Evolutionary conservation across 2,329 filamentous ascomycete genomes (phyloP).

Genomic region (Alternaria brassicae): DNA sequence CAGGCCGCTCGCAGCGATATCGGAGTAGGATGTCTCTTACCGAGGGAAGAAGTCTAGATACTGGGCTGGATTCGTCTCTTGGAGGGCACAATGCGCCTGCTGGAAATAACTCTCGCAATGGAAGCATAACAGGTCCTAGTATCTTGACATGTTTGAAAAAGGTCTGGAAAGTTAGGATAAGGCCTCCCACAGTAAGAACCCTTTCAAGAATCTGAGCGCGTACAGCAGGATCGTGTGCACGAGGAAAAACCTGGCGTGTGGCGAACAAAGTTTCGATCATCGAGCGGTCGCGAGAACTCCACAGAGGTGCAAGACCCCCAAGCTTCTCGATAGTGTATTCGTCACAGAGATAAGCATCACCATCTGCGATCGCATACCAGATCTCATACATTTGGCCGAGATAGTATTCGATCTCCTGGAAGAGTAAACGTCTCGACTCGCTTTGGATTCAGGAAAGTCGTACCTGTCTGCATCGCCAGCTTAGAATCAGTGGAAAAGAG

Average conservation of each 20-base stretch:
- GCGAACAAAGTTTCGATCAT: conserved; percentile 12
- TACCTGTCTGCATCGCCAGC: conserved; percentile 19
- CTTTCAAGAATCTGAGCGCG: conserved; percentile 8
- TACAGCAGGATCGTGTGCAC: conserved; percentile 5
- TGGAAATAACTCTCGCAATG: conserved; percentile 13
- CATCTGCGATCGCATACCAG: conserved; percentile 10
- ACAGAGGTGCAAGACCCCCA: conserved; percentile 7
- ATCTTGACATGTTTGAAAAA: conserved; percentile 21
- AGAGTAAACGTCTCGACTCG: background rate
- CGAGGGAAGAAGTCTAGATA: conserved; percentile 7
- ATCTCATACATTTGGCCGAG: conserved; percentile 12
- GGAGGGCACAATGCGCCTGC: conserved; percentile 2
- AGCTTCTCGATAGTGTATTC: conserved; percentile 17
- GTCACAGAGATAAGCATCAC: conserved; percentile 7
- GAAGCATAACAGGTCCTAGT: conserved; percentile 16
- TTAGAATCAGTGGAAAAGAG: conserved; percentile 18
- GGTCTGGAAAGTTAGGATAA: conserved; percentile 16
- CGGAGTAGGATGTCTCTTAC: conserved; percentile 18
- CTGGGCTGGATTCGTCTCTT: conserved; percentile 7
- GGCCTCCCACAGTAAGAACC: conserved; percentile 9
- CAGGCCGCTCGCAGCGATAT: background rate
- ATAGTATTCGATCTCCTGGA: conserved; percentile 20
- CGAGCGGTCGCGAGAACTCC: conserved; percentile 12
- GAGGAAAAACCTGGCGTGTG: conserved; percentile 8
- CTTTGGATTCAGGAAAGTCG: background rate